A percentile compares a stretch with the other conserved stretches of the same genome.
Evolutionary conservation across 1,139 yeast genomes (phyloP).

Genomic region (Tardiomyces digboiensis): DNA sequence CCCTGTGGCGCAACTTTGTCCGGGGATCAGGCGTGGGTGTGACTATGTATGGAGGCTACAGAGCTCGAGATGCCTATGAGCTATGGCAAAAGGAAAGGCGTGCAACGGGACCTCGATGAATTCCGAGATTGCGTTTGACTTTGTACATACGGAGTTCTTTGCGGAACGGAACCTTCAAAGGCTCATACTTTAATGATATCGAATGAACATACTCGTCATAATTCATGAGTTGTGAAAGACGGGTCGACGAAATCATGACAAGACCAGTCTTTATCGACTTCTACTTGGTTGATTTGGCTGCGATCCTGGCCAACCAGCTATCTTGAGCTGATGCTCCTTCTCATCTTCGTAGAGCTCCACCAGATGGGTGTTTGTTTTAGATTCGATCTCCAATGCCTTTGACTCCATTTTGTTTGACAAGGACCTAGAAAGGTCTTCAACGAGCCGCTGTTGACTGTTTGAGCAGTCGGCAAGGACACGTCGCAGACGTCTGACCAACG

Average conservation of each 20-base stretch:
- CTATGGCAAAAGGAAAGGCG: neutral
- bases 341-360: neutral
- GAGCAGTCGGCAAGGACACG: neutral
- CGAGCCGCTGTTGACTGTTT: neutral
- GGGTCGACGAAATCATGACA: no score
- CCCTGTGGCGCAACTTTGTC: neutral
- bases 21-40: neutral
- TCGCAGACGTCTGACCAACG: neutral
- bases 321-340: neutral
- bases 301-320: neutral
- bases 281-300: neutral
- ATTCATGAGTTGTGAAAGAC: no score
- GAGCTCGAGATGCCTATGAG: neutral
- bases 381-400: neutral
- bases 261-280: neutral
- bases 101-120: neutral
- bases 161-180: no score
- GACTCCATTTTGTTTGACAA: neutral
- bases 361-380: neutral
- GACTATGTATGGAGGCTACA: neutral
- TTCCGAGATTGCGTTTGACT: neutral
- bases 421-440: neutral
- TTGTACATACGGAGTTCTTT: no score
- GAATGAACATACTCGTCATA: no score
- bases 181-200: no score